Evolutionary conservation across 805 yeast species (phyloP), one percentile per base, ranked within the genome.

Genomic region (Candida endomychidarum): DNA sequence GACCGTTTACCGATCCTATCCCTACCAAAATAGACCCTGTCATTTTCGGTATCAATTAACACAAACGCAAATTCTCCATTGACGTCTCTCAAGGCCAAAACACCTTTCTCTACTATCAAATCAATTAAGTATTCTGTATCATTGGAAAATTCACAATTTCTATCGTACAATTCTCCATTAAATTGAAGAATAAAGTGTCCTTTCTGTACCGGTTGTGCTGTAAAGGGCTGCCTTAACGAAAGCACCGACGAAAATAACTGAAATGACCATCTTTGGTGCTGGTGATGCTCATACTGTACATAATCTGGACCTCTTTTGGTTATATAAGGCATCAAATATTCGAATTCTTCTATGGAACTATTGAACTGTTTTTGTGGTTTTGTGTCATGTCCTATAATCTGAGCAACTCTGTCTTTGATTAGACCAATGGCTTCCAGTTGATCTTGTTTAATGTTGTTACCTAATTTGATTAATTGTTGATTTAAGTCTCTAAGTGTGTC

Each of bases 101-200:
- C 59, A 16, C 78, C 72, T 1, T 46, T 42, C 1, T 58, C 15
- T 14, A 57, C 21, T 14, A 26, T 22, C 9, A 10, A 34, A 6
- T 37, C 17, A 7, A 41, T 19, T 2, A 60, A 32, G 20, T 54
- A 54, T 11, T 37, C 66, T 0, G 95, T 80, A 58, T 90, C 97
- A 56, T 86, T 86, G 0, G 67, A 38, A 4, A 50, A 46, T 22
- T 65, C 48, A 16, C 83, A 73, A 25, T 74, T 83, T 1, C 57
- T 49, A 47, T 82, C 82, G 58, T 93, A 93, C 8, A 93, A 61
- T 52, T 93, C 97, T 0, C 99, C 99, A 57, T 95, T 93, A 62
- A 84, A 91, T 54, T 88, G 96, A 7, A 95, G 54, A 0, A 50
- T 66, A 48, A 33, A 54, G 3, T 62, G 47, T 3, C 51, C 56